Base-by-base conservation (phyloP, 345 rosid species). In the Dimocarpus longan region DNA sequence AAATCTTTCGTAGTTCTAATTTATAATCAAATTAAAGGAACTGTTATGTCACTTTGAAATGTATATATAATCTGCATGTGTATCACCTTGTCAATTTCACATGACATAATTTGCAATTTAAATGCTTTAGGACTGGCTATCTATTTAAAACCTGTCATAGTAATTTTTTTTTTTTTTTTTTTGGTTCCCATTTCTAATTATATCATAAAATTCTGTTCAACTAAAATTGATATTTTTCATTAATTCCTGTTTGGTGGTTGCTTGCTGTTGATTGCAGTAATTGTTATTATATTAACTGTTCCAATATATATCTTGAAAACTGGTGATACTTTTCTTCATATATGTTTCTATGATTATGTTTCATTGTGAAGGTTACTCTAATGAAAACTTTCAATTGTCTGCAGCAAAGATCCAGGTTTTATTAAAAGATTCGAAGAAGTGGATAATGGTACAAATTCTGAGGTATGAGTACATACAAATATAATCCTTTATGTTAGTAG, bases 321-420 rank as follows among this genome's bases (percentile, higher is more conserved):
- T 19, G 50, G 19, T 60, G 19, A 44, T 62, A 15, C 60, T 72
- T 46, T 68, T 66, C 37, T 79, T 74, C 62, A 37, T 7, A 0
- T 11, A 52, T 40, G 18, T 64, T 62, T 75, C 18, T 79, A 22
- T 76, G 22, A 52, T 63, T 50, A 18, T 59, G 65, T 40, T 12
- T 18, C 40, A 26, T 15, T 68, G 44, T 60, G 5, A 19, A 57
- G 70, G 13, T 46, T 74, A 62, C 39, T 46, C 37, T 78, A 56
- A 75, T 79, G 40, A 19, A 70, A 69, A 73, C 56, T 78, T 68
- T 32, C 40, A 68, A 56, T 77, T 83, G 60, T 63, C 63, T 94
- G 87, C 95, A 93, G 98, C 52, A 91, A 88, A 85, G 97, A 96
- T 84, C 98, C 99, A 4, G 98, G 98, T 64, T 94, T 79, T 78